phyloP scores from a whole-genome alignment of 78 protist genomes.

The Dictyostelium purpureum region DNA sequence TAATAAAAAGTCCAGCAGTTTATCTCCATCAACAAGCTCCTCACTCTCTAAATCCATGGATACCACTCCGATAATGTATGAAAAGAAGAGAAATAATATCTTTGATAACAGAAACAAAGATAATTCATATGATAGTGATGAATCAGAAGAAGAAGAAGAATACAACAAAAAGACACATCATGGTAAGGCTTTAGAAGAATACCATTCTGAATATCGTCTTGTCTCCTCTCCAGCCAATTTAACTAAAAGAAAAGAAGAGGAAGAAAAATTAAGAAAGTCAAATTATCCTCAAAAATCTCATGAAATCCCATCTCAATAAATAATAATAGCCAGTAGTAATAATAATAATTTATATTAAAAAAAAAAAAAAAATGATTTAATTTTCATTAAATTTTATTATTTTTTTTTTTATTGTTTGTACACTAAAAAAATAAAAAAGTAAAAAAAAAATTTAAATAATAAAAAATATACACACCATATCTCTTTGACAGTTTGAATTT shows the following conservation, averaged over 20 bases:
- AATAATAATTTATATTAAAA: too few relatives aligned
- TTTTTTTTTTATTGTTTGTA: too few relatives aligned
- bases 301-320: neutral
- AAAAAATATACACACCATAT: too few relatives aligned
- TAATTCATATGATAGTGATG: neutral
- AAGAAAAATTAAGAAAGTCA: too few relatives aligned
- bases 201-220: neutral
- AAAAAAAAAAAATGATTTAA: too few relatives aligned
- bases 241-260: neutral
- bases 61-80: neutral
- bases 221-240: neutral
- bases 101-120: neutral
- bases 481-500: too few relatives aligned
- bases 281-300: conserved; percentile 4
- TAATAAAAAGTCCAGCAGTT: neutral
- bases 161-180: neutral
- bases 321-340: neutral
- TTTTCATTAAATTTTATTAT: neutral
- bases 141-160: neutral
- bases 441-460: too few relatives aligned
- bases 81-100: too few relatives aligned
- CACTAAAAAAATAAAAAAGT: too few relatives aligned
- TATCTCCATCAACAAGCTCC: neutral
- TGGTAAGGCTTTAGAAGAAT: too few relatives aligned
- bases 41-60: neutral